A percentile compares a stretch with the other conserved stretches of the same genome.
phyloP scores from a whole-genome alignment of 169 alveolate species.

The Perkinsus chesapeaki region DNA sequence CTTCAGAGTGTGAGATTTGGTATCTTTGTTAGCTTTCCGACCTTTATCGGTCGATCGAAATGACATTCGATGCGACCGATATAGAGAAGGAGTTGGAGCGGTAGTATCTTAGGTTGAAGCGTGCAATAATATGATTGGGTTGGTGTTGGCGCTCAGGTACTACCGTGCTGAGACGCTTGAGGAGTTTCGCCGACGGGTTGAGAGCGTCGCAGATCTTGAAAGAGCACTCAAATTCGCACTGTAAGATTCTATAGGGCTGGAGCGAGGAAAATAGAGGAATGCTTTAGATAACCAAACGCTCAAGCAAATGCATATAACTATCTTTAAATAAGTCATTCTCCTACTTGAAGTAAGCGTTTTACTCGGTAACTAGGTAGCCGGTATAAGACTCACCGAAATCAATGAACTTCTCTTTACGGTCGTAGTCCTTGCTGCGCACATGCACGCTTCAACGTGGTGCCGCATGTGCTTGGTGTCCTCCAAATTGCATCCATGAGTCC shows the following conservation, averaged over 20 bases:
- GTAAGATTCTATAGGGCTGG: neutral
- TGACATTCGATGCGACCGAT: neutral
- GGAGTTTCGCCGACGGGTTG: neutral
- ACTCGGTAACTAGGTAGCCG: too few species aligned
- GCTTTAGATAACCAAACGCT: too few species aligned
- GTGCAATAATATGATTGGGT: neutral
- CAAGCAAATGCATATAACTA: too few species aligned
- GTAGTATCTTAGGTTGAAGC: neutral
- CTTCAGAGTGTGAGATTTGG: neutral
- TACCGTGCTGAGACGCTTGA: neutral
- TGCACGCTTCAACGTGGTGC: too few species aligned
- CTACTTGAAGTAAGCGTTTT: too few species aligned
- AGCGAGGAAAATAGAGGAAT: neutral
- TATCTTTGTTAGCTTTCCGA: too few species aligned
- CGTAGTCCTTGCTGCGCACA: too few species aligned
- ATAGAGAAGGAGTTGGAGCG: neutral
- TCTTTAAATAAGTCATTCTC: too few species aligned
- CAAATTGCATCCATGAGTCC: too few species aligned
- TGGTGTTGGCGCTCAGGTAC: neutral
- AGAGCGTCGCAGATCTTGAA: neutral
- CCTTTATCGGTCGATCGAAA: neutral
- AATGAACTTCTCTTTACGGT: too few species aligned
- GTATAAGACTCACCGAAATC: too few species aligned
- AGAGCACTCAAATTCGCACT: neutral
- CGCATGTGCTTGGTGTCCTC: too few species aligned